Evolutionary conservation across 305 asterid genomes (phyloP).

Genomic region (Solanum chacoense): DNA sequence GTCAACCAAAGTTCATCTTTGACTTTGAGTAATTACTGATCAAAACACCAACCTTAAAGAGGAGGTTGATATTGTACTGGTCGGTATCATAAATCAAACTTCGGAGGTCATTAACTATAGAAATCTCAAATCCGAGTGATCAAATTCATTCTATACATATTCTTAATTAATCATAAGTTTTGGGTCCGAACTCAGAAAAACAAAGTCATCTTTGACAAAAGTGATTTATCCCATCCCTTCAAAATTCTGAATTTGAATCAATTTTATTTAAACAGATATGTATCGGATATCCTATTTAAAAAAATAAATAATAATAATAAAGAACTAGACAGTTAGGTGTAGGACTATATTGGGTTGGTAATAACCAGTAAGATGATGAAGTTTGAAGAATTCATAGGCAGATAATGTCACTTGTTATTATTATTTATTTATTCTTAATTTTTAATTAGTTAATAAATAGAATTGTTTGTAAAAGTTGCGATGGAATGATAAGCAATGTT

Average conservation of each 20-base stretch:
- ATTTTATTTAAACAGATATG: not conserved
- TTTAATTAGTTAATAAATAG: not conserved
- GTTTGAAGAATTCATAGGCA: not conserved
- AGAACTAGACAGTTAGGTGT: not conserved
- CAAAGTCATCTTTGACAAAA: not conserved
- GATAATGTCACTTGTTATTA: not conserved
- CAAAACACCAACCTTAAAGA: not conserved
- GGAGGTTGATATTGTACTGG: not conserved
- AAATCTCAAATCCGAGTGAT: not conserved
- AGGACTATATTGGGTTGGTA: not conserved
- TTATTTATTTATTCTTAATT: not conserved
- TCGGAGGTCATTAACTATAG: not conserved
- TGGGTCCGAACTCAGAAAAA: accelerated
- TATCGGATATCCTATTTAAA: not conserved
- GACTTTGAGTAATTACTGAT: not conserved
- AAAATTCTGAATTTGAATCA: not conserved
- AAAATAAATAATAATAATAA: not conserved
- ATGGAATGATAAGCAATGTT: not conserved
- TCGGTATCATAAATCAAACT: not conserved
- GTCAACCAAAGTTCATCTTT: not conserved
- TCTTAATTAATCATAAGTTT: not conserved
- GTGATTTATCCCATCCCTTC: not conserved
- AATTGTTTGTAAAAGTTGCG: not conserved
- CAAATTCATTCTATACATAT: not conserved
- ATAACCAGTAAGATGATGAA: not conserved